Evolutionary conservation across 768 basidiomycete species (phyloP).

Genomic region (Rhizopogon salebrosus): DNA sequence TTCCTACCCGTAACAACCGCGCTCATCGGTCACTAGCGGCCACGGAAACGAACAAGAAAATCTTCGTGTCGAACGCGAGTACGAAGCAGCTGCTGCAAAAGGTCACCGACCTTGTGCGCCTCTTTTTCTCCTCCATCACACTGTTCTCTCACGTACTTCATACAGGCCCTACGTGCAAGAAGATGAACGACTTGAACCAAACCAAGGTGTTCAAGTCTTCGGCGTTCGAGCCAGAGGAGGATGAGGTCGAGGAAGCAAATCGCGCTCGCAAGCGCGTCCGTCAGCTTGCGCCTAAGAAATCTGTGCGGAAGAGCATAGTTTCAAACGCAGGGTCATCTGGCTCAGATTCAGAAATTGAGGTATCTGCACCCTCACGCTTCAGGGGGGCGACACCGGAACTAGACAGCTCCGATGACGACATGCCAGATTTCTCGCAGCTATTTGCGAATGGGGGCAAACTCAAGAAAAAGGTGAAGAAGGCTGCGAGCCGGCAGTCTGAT

Average conservation of each 20-base stretch:
- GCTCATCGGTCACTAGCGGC: constrained; percentile 33
- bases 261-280: constrained; percentile 27
- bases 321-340: not conserved
- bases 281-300: constrained; percentile 3
- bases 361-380: constrained; percentile 2
- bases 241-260: constrained; percentile 43
- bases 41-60: constrained; percentile 53
- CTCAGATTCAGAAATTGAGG: constrained; percentile 8
- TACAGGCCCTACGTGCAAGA: constrained; percentile 64
- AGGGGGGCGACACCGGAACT: constrained; percentile 17
- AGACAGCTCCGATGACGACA: constrained; percentile 47
- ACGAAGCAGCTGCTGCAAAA: constrained; percentile 50
- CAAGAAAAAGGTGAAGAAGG: constrained; percentile 23
- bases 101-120: constrained; percentile 54
- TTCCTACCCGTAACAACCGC: not conserved
- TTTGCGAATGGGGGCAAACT: constrained; percentile 22
- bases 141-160: not conserved
- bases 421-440: constrained; percentile 44
- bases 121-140: not conserved
- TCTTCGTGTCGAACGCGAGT: constrained; percentile 47
- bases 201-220: constrained; percentile 52
- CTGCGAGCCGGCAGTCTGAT: no score
- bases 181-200: constrained; percentile 50
- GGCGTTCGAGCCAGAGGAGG: constrained; percentile 66
- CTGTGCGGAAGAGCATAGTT: constrained; percentile 3